Evolutionary conservation across 352 stramenopile species (phyloP), one percentile per base, ranked within the genome.

Genomic region (Phytophthora pinifolia): DNA sequence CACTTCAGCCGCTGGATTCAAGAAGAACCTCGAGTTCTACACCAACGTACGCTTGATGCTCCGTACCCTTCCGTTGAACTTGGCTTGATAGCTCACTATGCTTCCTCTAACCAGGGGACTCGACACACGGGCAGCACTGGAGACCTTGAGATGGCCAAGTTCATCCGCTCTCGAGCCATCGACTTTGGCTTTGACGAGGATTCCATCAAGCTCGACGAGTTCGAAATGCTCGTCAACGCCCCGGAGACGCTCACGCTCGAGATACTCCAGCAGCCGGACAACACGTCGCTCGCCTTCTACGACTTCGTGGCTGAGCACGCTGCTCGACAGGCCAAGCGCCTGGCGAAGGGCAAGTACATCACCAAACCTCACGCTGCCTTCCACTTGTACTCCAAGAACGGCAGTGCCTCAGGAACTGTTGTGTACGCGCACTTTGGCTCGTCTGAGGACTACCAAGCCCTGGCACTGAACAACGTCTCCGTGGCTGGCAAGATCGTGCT

Each of bases 361-460:
- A 59, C 73, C 0, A 72, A 61, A 10, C 62, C 58, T 42, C 54
- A 78, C 20, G 72, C 79, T 4, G 72, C 82, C 3, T 94, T 92
- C 58, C 84, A 94, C 58, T 74, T 91, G 46, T 94, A 92, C 69
- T 81, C 80, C 17, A 85, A 79, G 60, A 92, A 90, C 52, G 84
- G 84, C 41, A 82, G 67, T 1, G 79, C 63, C 3, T 57, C 63
- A 1, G 84, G 78, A 18, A 59, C 59, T 36, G 52, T 92, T 45
- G 80, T 92, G 36, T 94, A 91, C 45, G 83, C 75, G 1, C 81
- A 94, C 58, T 94, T 86, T 35, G 84, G 82, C 18, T 70, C 65
- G 14, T 76, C 79, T 0, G 54, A 75, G 9, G 84, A 92, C 62
- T 92, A 90, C 44, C 63, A 74, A 35, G 78, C 77, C 22, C 62